A percentile compares a stretch with the other conserved stretches of the same genome.
These are phyloP conservation scores for Chlorociboria aeruginascens DNA, from an alignment of 495 filamentous ascomycete species.

Conservation along the genomic window DNA sequence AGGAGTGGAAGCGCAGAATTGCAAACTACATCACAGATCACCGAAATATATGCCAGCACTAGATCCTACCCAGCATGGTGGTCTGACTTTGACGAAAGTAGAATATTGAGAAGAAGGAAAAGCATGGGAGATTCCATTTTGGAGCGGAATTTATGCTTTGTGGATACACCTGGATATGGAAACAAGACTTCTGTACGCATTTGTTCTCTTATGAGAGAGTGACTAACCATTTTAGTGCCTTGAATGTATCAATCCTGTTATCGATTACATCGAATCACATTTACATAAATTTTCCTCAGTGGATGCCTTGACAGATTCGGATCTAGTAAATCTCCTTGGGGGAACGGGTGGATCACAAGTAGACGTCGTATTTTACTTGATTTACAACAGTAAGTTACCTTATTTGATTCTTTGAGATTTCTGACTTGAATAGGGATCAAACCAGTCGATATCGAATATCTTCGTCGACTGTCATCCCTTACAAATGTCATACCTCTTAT, in stretches of 20 bases:
- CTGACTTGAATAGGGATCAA: slow-evolving; percentile 47
- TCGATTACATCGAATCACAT: slow-evolving; percentile 67
- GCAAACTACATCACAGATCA: slow-evolving; percentile 39
- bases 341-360: slow-evolving; percentile 83
- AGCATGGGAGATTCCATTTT: slow-evolving; percentile 71
- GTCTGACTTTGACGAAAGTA: slow-evolving; percentile 75
- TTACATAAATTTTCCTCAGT: slow-evolving; percentile 51
- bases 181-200: slow-evolving; percentile 43
- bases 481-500: slow-evolving; percentile 85
- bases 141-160: slow-evolving; percentile 89
- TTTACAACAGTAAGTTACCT: slow-evolving; percentile 45
- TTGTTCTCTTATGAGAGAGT: neutral
- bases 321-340: slow-evolving; percentile 69
- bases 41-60: slow-evolving; percentile 86
- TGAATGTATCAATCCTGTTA: slow-evolving; percentile 55
- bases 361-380: slow-evolving; percentile 76
- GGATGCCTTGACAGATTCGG: slow-evolving; percentile 48
- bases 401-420: slow-evolving; percentile 1
- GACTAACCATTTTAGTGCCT: slow-evolving; percentile 31
- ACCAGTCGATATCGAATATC: slow-evolving; percentile 61
- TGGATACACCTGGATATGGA: slow-evolving; percentile 76
- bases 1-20: slow-evolving; percentile 15
- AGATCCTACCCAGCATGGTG: slow-evolving; percentile 90
- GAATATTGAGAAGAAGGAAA: slow-evolving; percentile 58
- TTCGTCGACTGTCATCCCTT: slow-evolving; percentile 58